Evolutionary conservation across 495 filamentous ascomycete genomes (phyloP).

Genomic region (Elasticomyces elasticus): DNA sequence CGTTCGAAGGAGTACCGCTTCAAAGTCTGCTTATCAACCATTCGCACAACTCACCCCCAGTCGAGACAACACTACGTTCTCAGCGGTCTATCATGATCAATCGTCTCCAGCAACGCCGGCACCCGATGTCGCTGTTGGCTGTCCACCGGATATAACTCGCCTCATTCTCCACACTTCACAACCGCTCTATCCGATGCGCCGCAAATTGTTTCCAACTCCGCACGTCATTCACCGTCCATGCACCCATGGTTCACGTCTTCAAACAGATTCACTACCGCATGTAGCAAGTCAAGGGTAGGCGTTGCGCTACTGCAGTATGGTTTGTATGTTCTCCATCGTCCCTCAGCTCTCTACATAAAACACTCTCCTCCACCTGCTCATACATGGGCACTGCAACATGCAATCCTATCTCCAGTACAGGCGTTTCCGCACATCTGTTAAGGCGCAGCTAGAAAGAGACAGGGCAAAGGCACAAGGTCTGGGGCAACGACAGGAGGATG

Average conservation of each 20-base stretch:
- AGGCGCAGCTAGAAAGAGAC: slow-evolving; percentile 26
- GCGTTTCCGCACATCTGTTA: slow-evolving; percentile 31
- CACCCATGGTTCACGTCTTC: background rate
- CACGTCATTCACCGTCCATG: background rate
- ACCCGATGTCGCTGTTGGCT: no score
- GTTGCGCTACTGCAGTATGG: background rate
- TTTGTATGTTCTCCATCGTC: background rate
- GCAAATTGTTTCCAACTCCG: background rate
- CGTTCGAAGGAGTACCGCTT: no score
- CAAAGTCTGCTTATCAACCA: no score
- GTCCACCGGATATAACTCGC: background rate
- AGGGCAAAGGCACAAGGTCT: slow-evolving; percentile 7
- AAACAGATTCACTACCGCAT: background rate
- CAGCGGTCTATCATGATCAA: no score
- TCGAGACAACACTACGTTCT: no score
- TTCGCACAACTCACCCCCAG: no score
- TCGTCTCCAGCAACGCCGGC: no score
- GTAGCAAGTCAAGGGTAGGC: background rate
- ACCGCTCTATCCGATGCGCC: background rate
- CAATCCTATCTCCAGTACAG: slow-evolving; percentile 34
- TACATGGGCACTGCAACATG: slow-evolving; percentile 16
- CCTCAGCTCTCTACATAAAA: background rate
- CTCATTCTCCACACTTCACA: background rate
- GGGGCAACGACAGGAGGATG: background rate
- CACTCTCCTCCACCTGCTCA: background rate